Evolutionary conservation across 768 basidiomycete species (phyloP).

Genomic region (Auriscalpium vulgare): DNA sequence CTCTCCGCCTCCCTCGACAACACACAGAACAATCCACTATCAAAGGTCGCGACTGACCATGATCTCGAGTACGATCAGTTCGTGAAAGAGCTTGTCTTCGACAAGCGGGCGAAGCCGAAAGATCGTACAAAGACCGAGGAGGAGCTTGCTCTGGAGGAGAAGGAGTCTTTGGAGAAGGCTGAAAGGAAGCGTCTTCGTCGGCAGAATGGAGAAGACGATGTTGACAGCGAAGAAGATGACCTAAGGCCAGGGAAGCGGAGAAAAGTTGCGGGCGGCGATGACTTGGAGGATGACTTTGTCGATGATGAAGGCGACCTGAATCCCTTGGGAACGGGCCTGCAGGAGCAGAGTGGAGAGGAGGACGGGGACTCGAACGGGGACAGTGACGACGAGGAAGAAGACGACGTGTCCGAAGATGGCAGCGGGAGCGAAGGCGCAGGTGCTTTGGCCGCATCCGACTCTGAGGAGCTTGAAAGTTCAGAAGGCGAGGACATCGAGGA

Average conservation of each 20-base stretch:
- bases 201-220: constrained; percentile 74
- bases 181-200: constrained; percentile 71
- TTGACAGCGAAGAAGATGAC: constrained; percentile 58
- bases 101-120: constrained; percentile 88
- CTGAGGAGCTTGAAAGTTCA: constrained; percentile 28
- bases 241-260: constrained; percentile 41
- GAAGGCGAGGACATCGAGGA: constrained; percentile 30
- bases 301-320: constrained; percentile 18
- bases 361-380: constrained; percentile 13
- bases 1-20: constrained; percentile 25
- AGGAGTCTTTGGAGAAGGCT: constrained; percentile 77
- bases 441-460: constrained; percentile 28
- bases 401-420: constrained; percentile 21
- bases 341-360: constrained; percentile 16
- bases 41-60: constrained; percentile 18
- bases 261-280: constrained; percentile 65
- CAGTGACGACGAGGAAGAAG: constrained; percentile 18
- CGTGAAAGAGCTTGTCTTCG: constrained; percentile 89
- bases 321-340: constrained; percentile 27
- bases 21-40: not conserved
- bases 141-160: constrained; percentile 83
- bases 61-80: constrained; percentile 84
- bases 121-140: constrained; percentile 96
- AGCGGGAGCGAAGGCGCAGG: constrained; percentile 22
- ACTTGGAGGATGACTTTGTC: constrained; percentile 83